Conservation (phyloP, 2,329 filamentous ascomycete species). For the Fusarium azukiicola region DNA sequence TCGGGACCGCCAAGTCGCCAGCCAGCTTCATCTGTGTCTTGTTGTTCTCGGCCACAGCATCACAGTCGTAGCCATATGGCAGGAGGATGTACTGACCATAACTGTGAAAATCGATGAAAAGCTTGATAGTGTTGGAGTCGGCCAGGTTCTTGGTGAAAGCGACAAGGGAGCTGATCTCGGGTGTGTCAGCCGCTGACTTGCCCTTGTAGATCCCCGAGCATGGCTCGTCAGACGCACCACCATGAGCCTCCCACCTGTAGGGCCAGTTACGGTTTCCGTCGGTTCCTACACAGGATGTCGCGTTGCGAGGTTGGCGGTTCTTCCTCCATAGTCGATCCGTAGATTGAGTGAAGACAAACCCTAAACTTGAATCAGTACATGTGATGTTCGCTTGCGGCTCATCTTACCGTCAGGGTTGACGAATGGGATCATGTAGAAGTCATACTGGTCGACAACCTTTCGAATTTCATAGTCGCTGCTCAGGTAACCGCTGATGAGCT, state of each 20-base stretch:
- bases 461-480: conserved; percentile 60
- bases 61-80: conserved; percentile 80
- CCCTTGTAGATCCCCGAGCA: conserved; percentile 23
- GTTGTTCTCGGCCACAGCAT: conserved; percentile 67
- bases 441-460: conserved; percentile 78
- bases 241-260: conserved; percentile 16
- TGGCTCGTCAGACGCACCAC: conserved; percentile 18
- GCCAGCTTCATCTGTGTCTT: conserved; percentile 72
- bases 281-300: conserved; percentile 13
- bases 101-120: conserved; percentile 83
- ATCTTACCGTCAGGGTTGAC: conserved; percentile 78
- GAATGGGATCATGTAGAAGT: conserved; percentile 83
- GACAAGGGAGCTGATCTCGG: conserved; percentile 73
- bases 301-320: conserved; percentile 22
- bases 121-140: conserved; percentile 67
- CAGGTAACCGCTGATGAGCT: conserved; percentile 70
- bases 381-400: too few species aligned
- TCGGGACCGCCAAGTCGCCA: conserved; percentile 11
- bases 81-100: conserved; percentile 79
- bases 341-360: conserved; percentile 43
- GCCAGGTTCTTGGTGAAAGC: conserved; percentile 53
- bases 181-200: conserved; percentile 58
- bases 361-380: conserved; percentile 13
- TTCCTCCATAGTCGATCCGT: conserved; percentile 20
- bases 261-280: conserved; percentile 28